Conservation (phyloP, 2,329 filamentous ascomycete species). For the Fusarium pininemorale region DNA sequence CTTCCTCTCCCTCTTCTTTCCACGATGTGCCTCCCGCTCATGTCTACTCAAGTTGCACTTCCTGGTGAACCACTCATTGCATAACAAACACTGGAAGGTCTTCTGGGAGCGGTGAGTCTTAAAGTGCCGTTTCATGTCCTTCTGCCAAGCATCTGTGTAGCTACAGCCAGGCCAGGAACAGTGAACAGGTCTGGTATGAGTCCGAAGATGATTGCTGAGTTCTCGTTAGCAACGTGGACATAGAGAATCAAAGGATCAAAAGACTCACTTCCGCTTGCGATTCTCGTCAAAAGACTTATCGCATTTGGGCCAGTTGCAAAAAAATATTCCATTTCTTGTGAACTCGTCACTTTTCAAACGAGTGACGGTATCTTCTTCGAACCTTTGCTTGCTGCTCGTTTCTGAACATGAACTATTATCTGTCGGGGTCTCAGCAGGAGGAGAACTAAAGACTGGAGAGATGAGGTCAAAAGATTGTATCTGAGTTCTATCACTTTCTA, state of each 20-base stretch:
- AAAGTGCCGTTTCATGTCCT: slow-evolving; percentile 28
- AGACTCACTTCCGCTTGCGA: slow-evolving; percentile 25
- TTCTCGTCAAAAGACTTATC: not conserved
- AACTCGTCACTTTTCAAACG: slow-evolving; percentile 29
- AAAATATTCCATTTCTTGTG: slow-evolving; percentile 16
- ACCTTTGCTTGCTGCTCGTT: not conserved
- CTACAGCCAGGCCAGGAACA: slow-evolving; percentile 18
- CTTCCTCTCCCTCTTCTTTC: slow-evolving; percentile 6
- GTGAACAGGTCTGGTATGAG: slow-evolving; percentile 28
- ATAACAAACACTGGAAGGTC: not conserved
- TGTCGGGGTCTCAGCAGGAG: not conserved
- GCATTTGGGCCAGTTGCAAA: slow-evolving; percentile 19
- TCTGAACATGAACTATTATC: slow-evolving; percentile 2
- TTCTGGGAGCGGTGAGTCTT: slow-evolving; percentile 13
- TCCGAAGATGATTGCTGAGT: slow-evolving; percentile 34
- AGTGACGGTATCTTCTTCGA: slow-evolving; percentile 11
- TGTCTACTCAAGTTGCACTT: slow-evolving; percentile 17
- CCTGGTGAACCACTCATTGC: slow-evolving; percentile 8
- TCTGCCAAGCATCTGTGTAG: slow-evolving; percentile 7
- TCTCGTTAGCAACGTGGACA: not conserved
- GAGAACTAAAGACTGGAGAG: not conserved
- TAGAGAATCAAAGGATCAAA: too few species aligned
- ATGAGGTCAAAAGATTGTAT: not conserved
- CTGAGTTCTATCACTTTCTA: not conserved
- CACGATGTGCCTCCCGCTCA: slow-evolving; percentile 9